phyloP scores from a whole-genome alignment of 176 grass and related monocot genomes.

The Carex parvula region DNA sequence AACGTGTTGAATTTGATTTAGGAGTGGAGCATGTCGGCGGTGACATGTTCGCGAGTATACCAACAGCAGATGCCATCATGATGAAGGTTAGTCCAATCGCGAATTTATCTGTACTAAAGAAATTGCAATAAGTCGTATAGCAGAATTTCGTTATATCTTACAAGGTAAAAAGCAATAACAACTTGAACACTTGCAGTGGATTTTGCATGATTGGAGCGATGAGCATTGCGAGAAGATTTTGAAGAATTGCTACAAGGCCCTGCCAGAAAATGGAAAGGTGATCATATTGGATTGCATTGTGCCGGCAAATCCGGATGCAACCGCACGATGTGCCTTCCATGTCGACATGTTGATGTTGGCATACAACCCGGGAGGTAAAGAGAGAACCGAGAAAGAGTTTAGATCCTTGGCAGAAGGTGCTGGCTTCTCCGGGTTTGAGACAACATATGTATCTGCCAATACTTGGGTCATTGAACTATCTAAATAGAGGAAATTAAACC shows the following conservation, averaged over 20 bases:
- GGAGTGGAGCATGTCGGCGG: slow-evolving; percentile 21
- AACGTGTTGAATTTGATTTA: not conserved
- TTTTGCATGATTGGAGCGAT: slow-evolving; percentile 28
- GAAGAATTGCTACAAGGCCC: slow-evolving; percentile 32
- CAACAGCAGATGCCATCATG: slow-evolving; percentile 30
- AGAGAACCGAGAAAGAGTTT: slow-evolving; percentile 36
- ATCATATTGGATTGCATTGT: slow-evolving; percentile 20
- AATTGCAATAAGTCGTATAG: not conserved
- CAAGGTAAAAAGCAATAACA: not conserved
- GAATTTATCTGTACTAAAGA: not conserved
- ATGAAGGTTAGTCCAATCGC: slow-evolving; percentile 21
- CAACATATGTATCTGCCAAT: slow-evolving; percentile 8
- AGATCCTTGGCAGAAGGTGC: not conserved
- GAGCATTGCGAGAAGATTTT: slow-evolving; percentile 28
- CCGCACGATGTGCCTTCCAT: not conserved
- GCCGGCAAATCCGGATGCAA: not conserved
- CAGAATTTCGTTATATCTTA: not conserved
- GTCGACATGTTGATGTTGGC: slow-evolving; percentile 16
- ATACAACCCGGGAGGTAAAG: slow-evolving; percentile 24
- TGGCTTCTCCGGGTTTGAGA: slow-evolving; percentile 10
- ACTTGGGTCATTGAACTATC: slow-evolving; percentile 26
- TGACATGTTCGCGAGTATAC: slow-evolving; percentile 29
- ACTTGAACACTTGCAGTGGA: slow-evolving; percentile 11
- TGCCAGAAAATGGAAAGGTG: slow-evolving; percentile 31
- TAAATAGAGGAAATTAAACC: slow-evolving; percentile 22